A percentile compares a stretch with the other conserved stretches of the same genome.
Conservation (phyloP, 2,329 filamentous ascomycete genomes). For the Drechslerella dactyloides region DNA sequence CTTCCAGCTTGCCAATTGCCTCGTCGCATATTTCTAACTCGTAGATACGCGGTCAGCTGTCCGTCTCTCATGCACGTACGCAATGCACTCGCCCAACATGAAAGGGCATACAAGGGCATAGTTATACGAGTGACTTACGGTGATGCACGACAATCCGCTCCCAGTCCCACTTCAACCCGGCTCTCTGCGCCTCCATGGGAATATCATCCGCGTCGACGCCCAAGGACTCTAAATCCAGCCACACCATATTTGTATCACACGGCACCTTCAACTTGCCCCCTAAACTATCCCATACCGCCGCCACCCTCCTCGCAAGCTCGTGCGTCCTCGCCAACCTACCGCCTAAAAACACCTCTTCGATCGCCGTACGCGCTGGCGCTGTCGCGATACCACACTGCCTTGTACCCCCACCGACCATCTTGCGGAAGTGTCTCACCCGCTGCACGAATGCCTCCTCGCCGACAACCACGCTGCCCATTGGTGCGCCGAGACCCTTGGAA, state of each 20-base stretch:
- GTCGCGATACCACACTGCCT: slow-evolving; percentile 78
- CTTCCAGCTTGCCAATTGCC: slow-evolving; percentile 66
- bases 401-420: slow-evolving; percentile 79
- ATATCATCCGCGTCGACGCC: slow-evolving; percentile 65
- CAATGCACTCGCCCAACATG: slow-evolving; percentile 25
- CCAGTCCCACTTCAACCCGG: slow-evolving; percentile 66
- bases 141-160: slow-evolving; percentile 73
- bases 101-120: not conserved
- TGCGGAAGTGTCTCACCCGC: slow-evolving; percentile 60
- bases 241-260: slow-evolving; percentile 91
- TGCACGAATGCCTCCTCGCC: slow-evolving; percentile 45
- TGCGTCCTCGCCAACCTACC: slow-evolving; percentile 70
- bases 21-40: slow-evolving; percentile 68
- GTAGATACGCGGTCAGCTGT: slow-evolving; percentile 63
- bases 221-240: slow-evolving; percentile 73
- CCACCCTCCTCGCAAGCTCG: slow-evolving; percentile 68
- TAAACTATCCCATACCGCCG: slow-evolving; percentile 69
- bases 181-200: slow-evolving; percentile 64
- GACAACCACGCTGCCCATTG: slow-evolving; percentile 60
- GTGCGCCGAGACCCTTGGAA: slow-evolving; percentile 64
- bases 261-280: slow-evolving; percentile 73
- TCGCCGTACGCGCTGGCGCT: slow-evolving; percentile 75
- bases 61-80: slow-evolving; percentile 47
- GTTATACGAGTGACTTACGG: slow-evolving; percentile 57
- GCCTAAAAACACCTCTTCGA: slow-evolving; percentile 78